Evolutionary conservation across 306 rosid species (phyloP), one percentile per base, ranked within the genome.

Genomic region (Prunus mira): DNA sequence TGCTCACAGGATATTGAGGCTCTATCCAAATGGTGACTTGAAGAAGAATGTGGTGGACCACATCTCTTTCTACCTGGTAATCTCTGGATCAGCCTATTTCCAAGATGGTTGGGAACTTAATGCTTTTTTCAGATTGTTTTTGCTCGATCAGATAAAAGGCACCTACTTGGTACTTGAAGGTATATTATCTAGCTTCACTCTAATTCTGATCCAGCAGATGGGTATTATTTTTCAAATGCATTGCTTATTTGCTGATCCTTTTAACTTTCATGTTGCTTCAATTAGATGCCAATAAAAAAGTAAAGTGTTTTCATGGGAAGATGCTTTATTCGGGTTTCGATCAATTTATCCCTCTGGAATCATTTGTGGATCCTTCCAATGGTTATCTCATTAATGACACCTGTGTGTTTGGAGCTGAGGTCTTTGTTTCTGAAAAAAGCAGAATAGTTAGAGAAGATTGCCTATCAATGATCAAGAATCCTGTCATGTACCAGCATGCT

Each of bases 11-110:
- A 84, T 78, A 77, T 76, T 91, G 67, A 67, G 60, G 64, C 67
- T 86, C 17, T 89, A 82, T 76, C 93, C 91, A 22, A 87, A 72
- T 0, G 96, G 96, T 62, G 76, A 65, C 81, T 80, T 82, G 77
- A 80, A 47, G 50, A 86, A 51, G 80, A 86, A 84, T 78, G 86
- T 77, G 46, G 76, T 32, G 50, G 85, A 84, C 3, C 75, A 89
- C 58, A 67, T 89, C 78, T 86, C 93, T 65, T 68, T 88, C 28
- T 82, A 88, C 68, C 69, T 89, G 70, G 87, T 24, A 0, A 71
- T 89, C 76, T 85, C 71, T 15, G 87, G 68, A 70, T 45, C 84
- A 22, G 50, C 54, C 54, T 83, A 82, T 38, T 78, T 76, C 67
- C 75, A 32, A 4, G 69, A 73, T 38, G 83, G 81, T 74, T 81